These are phyloP conservation scores for Fragaria iinumae DNA, from an alignment of 306 rosid species.

Conservation along the genomic window DNA sequence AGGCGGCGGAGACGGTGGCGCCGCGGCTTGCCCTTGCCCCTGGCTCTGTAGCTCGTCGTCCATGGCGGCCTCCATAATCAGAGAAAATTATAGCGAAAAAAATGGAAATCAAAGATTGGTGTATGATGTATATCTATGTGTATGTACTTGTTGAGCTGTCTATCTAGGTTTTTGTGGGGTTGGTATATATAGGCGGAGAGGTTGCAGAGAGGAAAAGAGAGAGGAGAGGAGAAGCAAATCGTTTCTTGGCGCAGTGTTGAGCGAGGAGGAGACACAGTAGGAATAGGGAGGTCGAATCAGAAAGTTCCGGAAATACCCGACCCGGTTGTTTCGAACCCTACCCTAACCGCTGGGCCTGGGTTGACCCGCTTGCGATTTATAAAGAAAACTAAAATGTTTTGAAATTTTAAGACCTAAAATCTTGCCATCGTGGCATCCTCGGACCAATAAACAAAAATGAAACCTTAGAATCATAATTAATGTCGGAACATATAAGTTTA, in stretches of 20 bases:
- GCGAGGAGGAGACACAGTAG: neutral
- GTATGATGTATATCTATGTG: neutral
- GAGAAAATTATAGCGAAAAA: neutral
- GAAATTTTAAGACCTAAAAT: too few species aligned
- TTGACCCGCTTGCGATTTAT: neutral
- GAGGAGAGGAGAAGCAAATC: neutral
- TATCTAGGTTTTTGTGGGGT: neutral
- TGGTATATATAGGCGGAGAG: neutral
- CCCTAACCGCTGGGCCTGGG: neutral
- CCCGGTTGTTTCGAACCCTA: constrained; percentile 40
- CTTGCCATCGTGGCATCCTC: too few species aligned
- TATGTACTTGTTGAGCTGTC: neutral
- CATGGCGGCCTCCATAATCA: constrained; percentile 44
- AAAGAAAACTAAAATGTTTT: too few species aligned
- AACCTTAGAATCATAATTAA: too few species aligned
- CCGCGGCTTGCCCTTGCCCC: constrained; percentile 30
- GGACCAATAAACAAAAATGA: too few species aligned
- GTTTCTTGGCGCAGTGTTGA: neutral
- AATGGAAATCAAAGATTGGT: neutral
- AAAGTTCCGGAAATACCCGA: constrained; percentile 35
- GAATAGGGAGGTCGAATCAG: constrained; percentile 17
- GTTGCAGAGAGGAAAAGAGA: constrained; percentile 6
- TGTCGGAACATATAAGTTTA: too few species aligned
- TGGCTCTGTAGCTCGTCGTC: constrained; percentile 43
- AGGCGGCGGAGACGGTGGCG: constrained; percentile 31